These are phyloP conservation scores for Tolypocladium ovalisporum DNA, from an alignment of 2,329 filamentous ascomycete species.

Conservation along the genomic window DNA sequence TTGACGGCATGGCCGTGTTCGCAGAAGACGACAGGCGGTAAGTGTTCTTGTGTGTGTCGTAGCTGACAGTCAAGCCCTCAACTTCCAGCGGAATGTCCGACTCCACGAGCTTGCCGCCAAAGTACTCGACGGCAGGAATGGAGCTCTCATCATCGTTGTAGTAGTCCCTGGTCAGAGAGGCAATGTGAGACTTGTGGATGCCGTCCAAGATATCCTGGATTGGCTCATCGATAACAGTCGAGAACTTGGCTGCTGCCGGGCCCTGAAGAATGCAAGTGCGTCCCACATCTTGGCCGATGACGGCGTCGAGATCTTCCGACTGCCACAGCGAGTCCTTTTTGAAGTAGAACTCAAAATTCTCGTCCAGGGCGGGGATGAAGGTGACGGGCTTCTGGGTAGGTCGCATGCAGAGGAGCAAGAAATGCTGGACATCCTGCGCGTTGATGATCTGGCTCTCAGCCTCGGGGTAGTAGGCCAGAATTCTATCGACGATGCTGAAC, in stretches of 20 bases:
- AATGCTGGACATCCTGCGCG: constrained; percentile 95
- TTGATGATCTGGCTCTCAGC: constrained; percentile 89
- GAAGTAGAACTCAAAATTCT: constrained; percentile 98
- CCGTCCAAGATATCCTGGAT: constrained; percentile 89
- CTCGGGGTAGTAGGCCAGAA: constrained; percentile 76
- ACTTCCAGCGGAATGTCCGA: constrained; percentile 62
- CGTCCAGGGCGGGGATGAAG: constrained; percentile 90
- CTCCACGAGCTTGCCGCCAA: constrained; percentile 77
- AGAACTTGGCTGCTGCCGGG: constrained; percentile 84
- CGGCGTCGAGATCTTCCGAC: constrained; percentile 91
- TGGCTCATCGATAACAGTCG: constrained; percentile 81
- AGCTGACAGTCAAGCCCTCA: constrained; percentile 75
- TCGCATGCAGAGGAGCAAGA: constrained; percentile 83
- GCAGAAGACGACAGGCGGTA: constrained; percentile 75
- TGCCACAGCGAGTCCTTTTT: constrained; percentile 99
- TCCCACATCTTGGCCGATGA: constrained; percentile 91
- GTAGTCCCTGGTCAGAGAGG: constrained; percentile 64
- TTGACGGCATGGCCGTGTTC: constrained; percentile 61
- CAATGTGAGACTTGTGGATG: constrained; percentile 82
- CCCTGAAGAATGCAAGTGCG: constrained; percentile 95
- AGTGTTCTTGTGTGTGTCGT: constrained; percentile 66
- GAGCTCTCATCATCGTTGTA: constrained; percentile 63
- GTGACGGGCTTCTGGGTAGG: constrained; percentile 92
- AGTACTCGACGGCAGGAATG: constrained; percentile 87
- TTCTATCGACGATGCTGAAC: constrained; percentile 64